A percentile compares a stretch with the other conserved stretches of the same genome.
These are phyloP conservation scores for Cyberlindnera nakhonratchasimensis DNA, from an alignment of 805 yeast species.

Conservation along the genomic window DNA sequence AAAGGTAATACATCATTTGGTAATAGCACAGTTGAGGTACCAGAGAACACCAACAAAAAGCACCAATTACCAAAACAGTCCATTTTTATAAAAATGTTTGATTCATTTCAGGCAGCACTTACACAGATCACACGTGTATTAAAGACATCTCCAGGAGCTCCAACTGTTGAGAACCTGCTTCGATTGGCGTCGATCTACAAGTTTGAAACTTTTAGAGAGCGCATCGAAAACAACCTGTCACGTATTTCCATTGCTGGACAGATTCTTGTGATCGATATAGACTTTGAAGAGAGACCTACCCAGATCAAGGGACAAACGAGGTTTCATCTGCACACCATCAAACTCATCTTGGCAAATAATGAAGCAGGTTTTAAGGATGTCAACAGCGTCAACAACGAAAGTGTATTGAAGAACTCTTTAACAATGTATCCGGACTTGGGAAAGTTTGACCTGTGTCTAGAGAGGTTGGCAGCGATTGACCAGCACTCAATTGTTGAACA, in stretches of 20 bases:
- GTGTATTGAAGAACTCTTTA: conserved; percentile 18
- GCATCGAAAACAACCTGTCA: conserved; percentile 13
- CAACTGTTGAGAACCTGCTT: conserved; percentile 26
- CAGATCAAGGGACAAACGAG: conserved; percentile 14
- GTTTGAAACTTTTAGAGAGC: conserved; percentile 27
- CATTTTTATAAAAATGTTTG: conserved; percentile 19
- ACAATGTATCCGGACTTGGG: conserved; percentile 15
- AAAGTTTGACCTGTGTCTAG: conserved; percentile 21
- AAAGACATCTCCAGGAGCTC: conserved; percentile 22
- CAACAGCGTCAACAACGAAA: conserved; percentile 14
- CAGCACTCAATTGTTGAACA: conserved; percentile 20
- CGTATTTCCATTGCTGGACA: conserved; percentile 29
- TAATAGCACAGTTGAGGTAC: no score
- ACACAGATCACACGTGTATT: conserved; percentile 20
- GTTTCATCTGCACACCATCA: conserved; percentile 17
- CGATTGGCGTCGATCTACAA: conserved; percentile 27
- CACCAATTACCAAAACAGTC: no score
- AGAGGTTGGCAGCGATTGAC: conserved; percentile 22
- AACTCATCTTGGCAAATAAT: conserved; percentile 27
- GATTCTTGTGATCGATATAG: conserved; percentile 28
- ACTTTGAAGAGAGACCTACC: conserved; percentile 15
- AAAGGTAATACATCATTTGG: no score
- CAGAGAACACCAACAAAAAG: no score
- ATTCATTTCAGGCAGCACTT: conserved; percentile 22
- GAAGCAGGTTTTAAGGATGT: conserved; percentile 22